phyloP scores from a whole-genome alignment of 441 rosid genomes.

The Gossypium davidsonii region DNA sequence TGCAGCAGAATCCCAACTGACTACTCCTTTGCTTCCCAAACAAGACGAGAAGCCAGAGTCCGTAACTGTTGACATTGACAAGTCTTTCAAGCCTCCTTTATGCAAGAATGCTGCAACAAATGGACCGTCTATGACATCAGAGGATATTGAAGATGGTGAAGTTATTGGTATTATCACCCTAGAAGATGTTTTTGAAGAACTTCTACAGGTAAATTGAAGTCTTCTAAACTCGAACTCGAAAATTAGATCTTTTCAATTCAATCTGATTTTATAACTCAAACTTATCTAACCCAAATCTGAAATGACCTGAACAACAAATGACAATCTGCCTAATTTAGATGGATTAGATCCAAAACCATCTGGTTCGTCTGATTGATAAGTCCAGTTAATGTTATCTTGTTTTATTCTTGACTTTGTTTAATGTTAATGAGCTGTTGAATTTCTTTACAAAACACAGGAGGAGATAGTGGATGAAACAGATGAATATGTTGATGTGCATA shows the following conservation, averaged over 20 bases:
- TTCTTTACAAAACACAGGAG: slow-evolving; percentile 46
- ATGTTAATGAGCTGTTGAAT: slow-evolving; percentile 1
- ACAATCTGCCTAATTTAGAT: too few species aligned
- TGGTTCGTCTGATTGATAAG: too few species aligned
- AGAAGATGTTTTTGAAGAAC: slow-evolving; percentile 97
- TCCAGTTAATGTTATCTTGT: background rate
- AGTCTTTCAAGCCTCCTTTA: slow-evolving; percentile 27
- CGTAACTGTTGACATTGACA: slow-evolving; percentile 66
- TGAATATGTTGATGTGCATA: slow-evolving; percentile 94
- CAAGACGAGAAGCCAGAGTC: slow-evolving; percentile 47
- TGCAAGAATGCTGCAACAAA: slow-evolving; percentile 30
- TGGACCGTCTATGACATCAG: slow-evolving; percentile 39
- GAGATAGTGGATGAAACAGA: slow-evolving; percentile 98
- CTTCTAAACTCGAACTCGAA: background rate
- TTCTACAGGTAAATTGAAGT: slow-evolving; percentile 47
- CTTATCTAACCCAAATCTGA: too few species aligned
- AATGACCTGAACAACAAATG: too few species aligned
- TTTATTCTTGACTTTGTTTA: background rate
- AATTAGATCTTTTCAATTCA: too few species aligned
- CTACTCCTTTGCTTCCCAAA: slow-evolving; percentile 57
- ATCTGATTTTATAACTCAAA: too few species aligned
- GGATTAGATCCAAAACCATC: too few species aligned
- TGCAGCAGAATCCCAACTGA: slow-evolving; percentile 40
- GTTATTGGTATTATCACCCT: slow-evolving; percentile 91
- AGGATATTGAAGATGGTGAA: slow-evolving; percentile 86